Evolutionary conservation across 2,329 filamentous ascomycete genomes (phyloP), one percentile per base, ranked within the genome.

Genomic region (Colletotrichum kahawae): DNA sequence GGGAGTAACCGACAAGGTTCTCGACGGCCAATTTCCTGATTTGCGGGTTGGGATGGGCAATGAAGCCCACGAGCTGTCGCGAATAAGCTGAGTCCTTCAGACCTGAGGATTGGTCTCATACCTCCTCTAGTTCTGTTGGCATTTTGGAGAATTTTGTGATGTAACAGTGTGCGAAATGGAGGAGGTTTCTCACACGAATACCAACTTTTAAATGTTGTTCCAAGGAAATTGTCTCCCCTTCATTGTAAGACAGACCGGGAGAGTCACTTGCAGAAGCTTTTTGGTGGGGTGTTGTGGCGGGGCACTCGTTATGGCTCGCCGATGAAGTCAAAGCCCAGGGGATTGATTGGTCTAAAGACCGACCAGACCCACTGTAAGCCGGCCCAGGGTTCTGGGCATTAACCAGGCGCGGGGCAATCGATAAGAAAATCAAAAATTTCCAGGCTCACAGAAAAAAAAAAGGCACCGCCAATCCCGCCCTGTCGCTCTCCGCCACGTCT

Each of bases 31-130:
- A 90, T 83, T 95, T 92, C 79, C 97, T 92, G 78, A 98, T 95
- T 83, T 98, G 94, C 56, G 95, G 95, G 83, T 97, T 98, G 75
- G 95, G 95, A 86, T 98, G 94, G 84, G 95, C 94, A 75, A 98
- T 94, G 85, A 98, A 98, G 83, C 95, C 95, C 76, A 98, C 95
- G 69, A 98, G 92, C 95, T 98, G 79, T 62, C 34, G 18, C 16
- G n/a, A n/a, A 73, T 70, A 60, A 69, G 48, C 54, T 63, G 51
- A 71, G 34, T 31, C 59, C n/a, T 75, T 33, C 29, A 76, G 70
- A 13, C 36, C 18, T 10, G 24, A 34, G 63, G 34, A 36, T 51
- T 9, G 4, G 36, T 65, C 18, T 24, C 74, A 82, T 87, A 95
- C 94, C 86, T 95, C 93, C 86, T 95, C 93, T 59, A 95, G 84